Base-by-base conservation (phyloP, 176 grass and related monocot species). In the Panicum miliaceum region DNA sequence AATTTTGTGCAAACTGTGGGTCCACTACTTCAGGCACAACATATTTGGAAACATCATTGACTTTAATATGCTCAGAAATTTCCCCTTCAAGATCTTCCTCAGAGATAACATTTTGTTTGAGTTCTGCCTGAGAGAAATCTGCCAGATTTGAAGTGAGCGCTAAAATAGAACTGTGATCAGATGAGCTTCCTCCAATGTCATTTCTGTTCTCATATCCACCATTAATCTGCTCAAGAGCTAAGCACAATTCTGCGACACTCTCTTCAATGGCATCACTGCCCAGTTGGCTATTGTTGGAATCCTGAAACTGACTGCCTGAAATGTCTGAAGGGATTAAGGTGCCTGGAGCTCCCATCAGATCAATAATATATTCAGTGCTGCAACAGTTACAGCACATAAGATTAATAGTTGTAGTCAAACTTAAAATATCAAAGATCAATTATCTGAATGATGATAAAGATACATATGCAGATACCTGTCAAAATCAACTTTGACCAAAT, bases 301-400 rank as follows among this genome's bases (percentile, higher is more conserved):
- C 86, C 75, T 95, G 91, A 87, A 99, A 87, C 86, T 85, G 82
- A 75, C 85, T 90, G 47, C 82, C 75, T 78, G 93, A 87, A 88
- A 86, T 96, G 79, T 99, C 96, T 66, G 93, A 89, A 75, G 96
- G 96, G 71, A 99, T 99, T 85, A 99, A 93, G 78, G 93, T 87
- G 51, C 93, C 93, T 73, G 96, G 96, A 89, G 93, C 96, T 62
- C 96, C 93, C 96, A 99, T 99, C 51, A 99, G 86, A 89, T 99
- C 96, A 81, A 99, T 82, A 40, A 99, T 99, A 68, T 94, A 99
- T 85, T 99, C 93, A 43, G 84, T 91, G 90, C 83, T 83, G 84
- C 48, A 89, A 95, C 12, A 78, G 19, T 56, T 11, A 78, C 64
- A 40, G 7, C 36, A 8, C 46, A 71, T 50, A 66, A 42, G 59